Conservation (phyloP, 2,329 filamentous ascomycete genomes). For the Cladophialophora yegresii region DNA sequence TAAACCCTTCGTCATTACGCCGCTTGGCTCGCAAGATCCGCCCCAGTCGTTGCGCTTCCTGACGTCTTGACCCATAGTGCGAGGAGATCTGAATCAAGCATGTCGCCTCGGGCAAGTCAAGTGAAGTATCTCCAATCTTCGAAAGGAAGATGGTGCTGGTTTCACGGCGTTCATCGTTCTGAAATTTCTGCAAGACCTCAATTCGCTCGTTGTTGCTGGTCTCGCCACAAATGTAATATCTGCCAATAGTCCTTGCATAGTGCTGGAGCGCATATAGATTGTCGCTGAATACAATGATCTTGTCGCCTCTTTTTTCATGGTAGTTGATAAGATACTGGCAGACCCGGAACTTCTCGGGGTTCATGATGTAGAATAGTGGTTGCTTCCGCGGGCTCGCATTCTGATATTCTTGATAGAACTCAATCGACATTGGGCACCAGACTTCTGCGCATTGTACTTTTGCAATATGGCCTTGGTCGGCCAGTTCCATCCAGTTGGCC, state of each 20-base stretch:
- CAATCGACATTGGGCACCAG: constrained; percentile 98
- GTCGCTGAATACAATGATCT: constrained; percentile 97
- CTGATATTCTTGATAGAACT: constrained; percentile 95
- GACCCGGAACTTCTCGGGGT: constrained; percentile 93
- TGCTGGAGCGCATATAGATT: constrained; percentile 89
- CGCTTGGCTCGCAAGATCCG: constrained; percentile 93
- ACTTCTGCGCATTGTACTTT: constrained; percentile 97
- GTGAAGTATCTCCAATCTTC: constrained; percentile 97
- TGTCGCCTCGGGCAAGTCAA: constrained; percentile 93
- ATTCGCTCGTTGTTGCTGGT: constrained; percentile 85
- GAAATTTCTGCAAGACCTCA: constrained; percentile 88
- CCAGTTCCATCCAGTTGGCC: constrained; percentile 98
- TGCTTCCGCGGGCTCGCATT: constrained; percentile 67
- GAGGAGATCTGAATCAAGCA: constrained; percentile 97
- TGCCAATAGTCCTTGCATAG: constrained; percentile 80
- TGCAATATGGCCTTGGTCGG: constrained; percentile 94
- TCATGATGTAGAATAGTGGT: constrained; percentile 87
- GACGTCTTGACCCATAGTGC: constrained; percentile 93
- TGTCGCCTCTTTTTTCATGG: constrained; percentile 90
- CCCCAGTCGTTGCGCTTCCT: constrained; percentile 91
- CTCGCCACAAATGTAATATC: constrained; percentile 87
- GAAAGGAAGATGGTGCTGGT: constrained; percentile 94
- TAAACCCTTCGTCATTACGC: constrained; percentile 96
- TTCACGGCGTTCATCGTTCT: constrained; percentile 70
- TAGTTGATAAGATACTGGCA: constrained; percentile 99